A percentile compares a stretch with the other conserved stretches of the same genome.
phyloP scores from a whole-genome alignment of 371 early-diverging fungal species.

The Conidiobolus incongruus region DNA sequence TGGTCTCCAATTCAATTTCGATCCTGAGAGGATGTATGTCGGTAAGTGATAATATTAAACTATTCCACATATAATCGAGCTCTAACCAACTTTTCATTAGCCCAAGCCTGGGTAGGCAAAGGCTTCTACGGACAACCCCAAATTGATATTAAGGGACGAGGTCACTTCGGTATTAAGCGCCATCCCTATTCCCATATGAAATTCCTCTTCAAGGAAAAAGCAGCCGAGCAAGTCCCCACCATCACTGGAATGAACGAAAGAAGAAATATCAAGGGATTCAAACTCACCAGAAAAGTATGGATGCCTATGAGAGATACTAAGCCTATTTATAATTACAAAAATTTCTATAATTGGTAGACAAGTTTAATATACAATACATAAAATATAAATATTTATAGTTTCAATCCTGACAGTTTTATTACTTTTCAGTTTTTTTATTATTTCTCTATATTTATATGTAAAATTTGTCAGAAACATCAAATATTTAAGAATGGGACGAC shows the following conservation, averaged over 20 bases:
- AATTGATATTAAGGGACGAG: slow-evolving; percentile 54
- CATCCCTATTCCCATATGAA: slow-evolving; percentile 63
- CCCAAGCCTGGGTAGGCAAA: slow-evolving; percentile 79
- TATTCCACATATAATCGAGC: neutral
- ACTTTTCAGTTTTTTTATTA: too few relatives aligned
- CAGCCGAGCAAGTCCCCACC: slow-evolving; percentile 9
- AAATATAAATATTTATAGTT: too few relatives aligned
- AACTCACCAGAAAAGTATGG: slow-evolving; percentile 40
- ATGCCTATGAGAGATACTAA: slow-evolving; percentile 38
- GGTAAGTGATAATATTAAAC: slow-evolving; percentile 9
- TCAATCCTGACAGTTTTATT: too few relatives aligned
- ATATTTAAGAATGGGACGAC: too few relatives aligned
- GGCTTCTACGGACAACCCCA: slow-evolving; percentile 42
- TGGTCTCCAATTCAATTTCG: slow-evolving; percentile 37
- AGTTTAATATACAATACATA: too few relatives aligned
- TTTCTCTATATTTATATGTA: too few relatives aligned
- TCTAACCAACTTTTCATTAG: slow-evolving; percentile 8
- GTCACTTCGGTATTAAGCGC: slow-evolving; percentile 58
- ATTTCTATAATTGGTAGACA: slow-evolving; percentile 71
- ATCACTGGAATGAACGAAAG: slow-evolving; percentile 15
- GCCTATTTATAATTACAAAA: slow-evolving; percentile 53
- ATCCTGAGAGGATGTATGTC: slow-evolving; percentile 24
- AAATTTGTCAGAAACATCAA: too few relatives aligned
- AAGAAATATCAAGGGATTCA: slow-evolving; percentile 21
- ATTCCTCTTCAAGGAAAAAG: slow-evolving; percentile 41